A percentile compares a stretch with the other conserved stretches of the same genome.
Evolutionary conservation across 768 basidiomycete genomes (phyloP).

Genomic region (Psilocybe azurescens): DNA sequence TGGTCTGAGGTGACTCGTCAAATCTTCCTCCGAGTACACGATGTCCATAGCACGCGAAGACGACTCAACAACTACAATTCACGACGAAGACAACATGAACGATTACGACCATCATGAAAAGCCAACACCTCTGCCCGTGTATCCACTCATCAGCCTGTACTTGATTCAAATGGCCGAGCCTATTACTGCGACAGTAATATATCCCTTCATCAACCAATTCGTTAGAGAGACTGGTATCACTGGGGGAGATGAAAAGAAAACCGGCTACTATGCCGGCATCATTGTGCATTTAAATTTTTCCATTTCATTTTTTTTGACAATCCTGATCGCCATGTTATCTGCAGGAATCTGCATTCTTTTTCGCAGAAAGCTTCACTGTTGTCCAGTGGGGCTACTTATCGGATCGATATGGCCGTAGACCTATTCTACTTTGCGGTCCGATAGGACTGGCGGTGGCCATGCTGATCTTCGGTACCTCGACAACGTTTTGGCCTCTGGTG

Average conservation of each 20-base stretch:
- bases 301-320: not conserved
- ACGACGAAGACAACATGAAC: too few relatives aligned
- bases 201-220: constrained; percentile 51
- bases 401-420: constrained; percentile 47
- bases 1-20: too few relatives aligned
- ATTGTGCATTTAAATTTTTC: constrained; percentile 45
- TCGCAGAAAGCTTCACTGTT: constrained; percentile 49
- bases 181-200: constrained; percentile 73
- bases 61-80: too few relatives aligned
- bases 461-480: constrained; percentile 47
- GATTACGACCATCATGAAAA: not conserved
- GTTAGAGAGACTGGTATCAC: constrained; percentile 56
- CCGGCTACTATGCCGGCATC: constrained; percentile 77
- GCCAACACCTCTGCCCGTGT: constrained; percentile 65
- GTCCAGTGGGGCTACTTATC: constrained; percentile 36
- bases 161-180: constrained; percentile 79
- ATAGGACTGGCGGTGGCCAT: constrained; percentile 44
- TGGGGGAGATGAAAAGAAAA: constrained; percentile 68
- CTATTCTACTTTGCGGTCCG: constrained; percentile 48
- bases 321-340: not conserved
- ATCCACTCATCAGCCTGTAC: constrained; percentile 69
- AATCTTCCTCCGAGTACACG: too few relatives aligned
- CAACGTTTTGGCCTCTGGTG: constrained; percentile 39
- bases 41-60: too few relatives aligned
- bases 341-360: constrained; percentile 80